These are phyloP conservation scores for Euphorbia schlechtendalii DNA, from an alignment of 441 rosid species.

Conservation along the genomic window DNA sequence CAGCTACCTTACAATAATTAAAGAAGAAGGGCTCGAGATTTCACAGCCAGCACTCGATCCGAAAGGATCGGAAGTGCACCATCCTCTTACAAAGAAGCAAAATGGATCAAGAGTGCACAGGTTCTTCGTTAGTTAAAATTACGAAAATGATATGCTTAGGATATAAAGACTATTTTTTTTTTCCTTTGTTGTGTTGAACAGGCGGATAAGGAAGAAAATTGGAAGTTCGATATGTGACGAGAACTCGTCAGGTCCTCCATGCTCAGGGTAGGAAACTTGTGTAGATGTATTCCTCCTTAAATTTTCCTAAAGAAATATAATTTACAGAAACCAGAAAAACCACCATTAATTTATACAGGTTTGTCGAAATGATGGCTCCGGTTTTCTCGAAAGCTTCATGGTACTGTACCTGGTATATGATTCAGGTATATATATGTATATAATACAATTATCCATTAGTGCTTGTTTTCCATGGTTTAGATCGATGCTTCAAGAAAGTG, in stretches of 20 bases:
- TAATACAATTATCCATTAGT: no score
- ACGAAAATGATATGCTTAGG: background rate
- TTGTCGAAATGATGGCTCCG: constrained; percentile 90
- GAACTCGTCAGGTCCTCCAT: constrained; percentile 57
- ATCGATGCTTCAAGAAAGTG: background rate
- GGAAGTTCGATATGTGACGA: constrained; percentile 35
- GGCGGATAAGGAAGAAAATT: constrained; percentile 36
- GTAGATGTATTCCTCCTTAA: background rate
- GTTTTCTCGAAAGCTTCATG: constrained; percentile 74
- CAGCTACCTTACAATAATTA: constrained; percentile 61
- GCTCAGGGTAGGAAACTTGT: constrained; percentile 47
- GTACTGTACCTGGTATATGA: constrained; percentile 81
- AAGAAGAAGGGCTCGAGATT: constrained; percentile 71
- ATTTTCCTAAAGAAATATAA: background rate
- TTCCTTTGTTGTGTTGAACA: constrained; percentile 3
- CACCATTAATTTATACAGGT: constrained; percentile 26
- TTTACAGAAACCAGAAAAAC: background rate
- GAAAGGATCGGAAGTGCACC: constrained; percentile 50
- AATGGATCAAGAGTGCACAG: constrained; percentile 52
- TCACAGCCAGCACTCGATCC: constrained; percentile 89
- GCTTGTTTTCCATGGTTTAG: background rate
- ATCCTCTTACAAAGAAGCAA: constrained; percentile 48
- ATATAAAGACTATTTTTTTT: background rate
- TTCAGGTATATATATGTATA: constrained; percentile 43
- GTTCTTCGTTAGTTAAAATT: constrained; percentile 21